Evolutionary conservation across 2,329 filamentous ascomycete species (phyloP).

Genomic region (Neoascochyta sp.): DNA sequence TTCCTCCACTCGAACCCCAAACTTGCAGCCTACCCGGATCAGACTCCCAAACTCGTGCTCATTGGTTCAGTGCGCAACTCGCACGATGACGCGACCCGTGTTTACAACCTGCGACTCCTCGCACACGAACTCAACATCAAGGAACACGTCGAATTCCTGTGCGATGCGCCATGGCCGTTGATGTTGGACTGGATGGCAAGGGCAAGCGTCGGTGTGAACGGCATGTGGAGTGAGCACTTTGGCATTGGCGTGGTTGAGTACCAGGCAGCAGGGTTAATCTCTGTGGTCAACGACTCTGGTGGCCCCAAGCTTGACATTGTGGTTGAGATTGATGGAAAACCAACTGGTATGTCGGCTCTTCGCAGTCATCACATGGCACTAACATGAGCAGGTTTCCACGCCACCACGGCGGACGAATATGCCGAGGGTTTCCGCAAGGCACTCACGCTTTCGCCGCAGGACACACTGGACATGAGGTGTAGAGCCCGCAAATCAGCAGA

Average conservation of each 20-base stretch:
- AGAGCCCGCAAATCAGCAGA: constrained; percentile 74
- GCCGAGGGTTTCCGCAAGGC: constrained; percentile 76
- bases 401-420: constrained; percentile 73
- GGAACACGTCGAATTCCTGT: constrained; percentile 79
- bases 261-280: constrained; percentile 87
- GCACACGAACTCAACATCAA: constrained; percentile 79
- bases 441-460: constrained; percentile 58
- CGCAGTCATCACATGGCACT: neutral
- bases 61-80: constrained; percentile 90
- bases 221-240: constrained; percentile 99
- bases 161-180: constrained; percentile 84
- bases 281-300: constrained; percentile 88
- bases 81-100: constrained; percentile 68
- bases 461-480: constrained; percentile 70
- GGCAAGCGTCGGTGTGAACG: constrained; percentile 85
- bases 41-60: constrained; percentile 67
- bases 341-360: constrained; percentile 60
- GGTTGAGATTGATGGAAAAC: constrained; percentile 69
- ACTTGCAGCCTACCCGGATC: constrained; percentile 44
- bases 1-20: constrained; percentile 52
- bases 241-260: constrained; percentile 98
- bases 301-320: constrained; percentile 95
- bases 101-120: constrained; percentile 83
- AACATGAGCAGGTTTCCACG: constrained; percentile 69
- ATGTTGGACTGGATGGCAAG: constrained; percentile 75